phyloP scores from a whole-genome alignment of 257 asterid species.

The Solanum ahanhuiri region DNA sequence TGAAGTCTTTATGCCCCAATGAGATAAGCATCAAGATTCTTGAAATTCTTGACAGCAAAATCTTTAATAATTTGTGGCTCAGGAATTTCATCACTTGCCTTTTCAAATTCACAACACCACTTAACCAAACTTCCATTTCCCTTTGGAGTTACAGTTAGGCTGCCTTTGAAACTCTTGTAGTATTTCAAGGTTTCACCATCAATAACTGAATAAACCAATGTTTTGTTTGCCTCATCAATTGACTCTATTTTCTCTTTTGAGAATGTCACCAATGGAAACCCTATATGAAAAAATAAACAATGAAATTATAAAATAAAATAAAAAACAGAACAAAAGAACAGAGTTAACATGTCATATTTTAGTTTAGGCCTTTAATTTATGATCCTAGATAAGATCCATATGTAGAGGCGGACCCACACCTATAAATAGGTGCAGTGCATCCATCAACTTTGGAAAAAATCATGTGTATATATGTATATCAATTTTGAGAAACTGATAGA shows the following conservation, averaged over 20 bases:
- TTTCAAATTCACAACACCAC: slow-evolving; percentile 32
- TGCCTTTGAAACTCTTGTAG: slow-evolving; percentile 57
- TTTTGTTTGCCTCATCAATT: slow-evolving; percentile 51
- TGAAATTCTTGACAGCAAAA: slow-evolving; percentile 55
- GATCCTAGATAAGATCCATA: too few relatives aligned
- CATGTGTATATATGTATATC: too few relatives aligned
- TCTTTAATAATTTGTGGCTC: slow-evolving; percentile 56
- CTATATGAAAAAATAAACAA: slow-evolving; percentile 9
- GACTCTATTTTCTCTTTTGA: slow-evolving; percentile 64
- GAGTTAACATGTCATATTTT: not conserved
- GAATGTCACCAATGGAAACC: slow-evolving; percentile 22
- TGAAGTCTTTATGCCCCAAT: slow-evolving; percentile 4
- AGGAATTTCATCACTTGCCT: slow-evolving; percentile 51
- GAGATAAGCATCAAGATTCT: slow-evolving; percentile 60
- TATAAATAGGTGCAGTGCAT: too few relatives aligned
- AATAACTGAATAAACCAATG: slow-evolving; percentile 29
- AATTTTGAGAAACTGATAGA: too few relatives aligned
- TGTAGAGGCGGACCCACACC: too few relatives aligned
- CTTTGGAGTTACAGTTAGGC: slow-evolving; percentile 22
- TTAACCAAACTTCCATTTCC: slow-evolving; percentile 49
- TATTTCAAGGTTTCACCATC: slow-evolving; percentile 58
- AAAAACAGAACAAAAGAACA: too few relatives aligned
- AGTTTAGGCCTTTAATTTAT: too few relatives aligned
- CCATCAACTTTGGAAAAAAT: too few relatives aligned
- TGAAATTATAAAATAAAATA: not conserved